phyloP scores from a whole-genome alignment of 805 yeast species.

The Wickerhamomyces canadensis region DNA sequence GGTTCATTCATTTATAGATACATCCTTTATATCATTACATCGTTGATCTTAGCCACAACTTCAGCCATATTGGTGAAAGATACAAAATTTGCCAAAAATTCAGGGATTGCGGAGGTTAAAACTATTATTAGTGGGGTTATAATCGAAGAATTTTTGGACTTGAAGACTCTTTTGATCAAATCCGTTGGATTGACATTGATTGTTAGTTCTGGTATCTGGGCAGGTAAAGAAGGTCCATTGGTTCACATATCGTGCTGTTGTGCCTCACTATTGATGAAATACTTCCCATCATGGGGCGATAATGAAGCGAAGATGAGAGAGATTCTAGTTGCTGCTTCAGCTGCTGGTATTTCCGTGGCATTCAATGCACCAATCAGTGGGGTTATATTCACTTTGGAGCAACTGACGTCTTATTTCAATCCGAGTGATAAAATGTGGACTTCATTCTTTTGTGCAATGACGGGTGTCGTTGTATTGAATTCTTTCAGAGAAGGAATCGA shows the following conservation, averaged over 20 bases:
- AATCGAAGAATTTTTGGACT: constrained; percentile 46
- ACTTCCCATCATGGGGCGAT: constrained; percentile 24
- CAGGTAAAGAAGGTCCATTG: constrained; percentile 84
- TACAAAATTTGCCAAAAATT: constrained; percentile 37
- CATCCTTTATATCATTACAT: constrained; percentile 31
- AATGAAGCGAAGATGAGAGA: constrained; percentile 65
- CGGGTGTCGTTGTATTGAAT: constrained; percentile 59
- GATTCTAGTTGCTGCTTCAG: constrained; percentile 65
- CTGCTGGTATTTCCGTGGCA: constrained; percentile 81
- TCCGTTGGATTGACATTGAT: constrained; percentile 54
- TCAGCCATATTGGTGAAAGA: constrained; percentile 27
- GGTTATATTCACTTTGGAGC: constrained; percentile 71
- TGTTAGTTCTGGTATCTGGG: constrained; percentile 74
- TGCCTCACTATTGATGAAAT: constrained; percentile 33
- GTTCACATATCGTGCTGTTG: constrained; percentile 73
- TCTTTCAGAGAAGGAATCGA: constrained; percentile 41
- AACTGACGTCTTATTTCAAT: constrained; percentile 56
- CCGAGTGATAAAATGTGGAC: constrained; percentile 74
- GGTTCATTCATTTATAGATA: constrained; percentile 28
- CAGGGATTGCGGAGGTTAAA: constrained; percentile 75
- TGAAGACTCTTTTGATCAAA: constrained; percentile 49
- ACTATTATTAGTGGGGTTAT: constrained; percentile 62
- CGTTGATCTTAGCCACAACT: constrained; percentile 33
- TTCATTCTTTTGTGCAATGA: constrained; percentile 73
- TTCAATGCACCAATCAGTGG: constrained; percentile 89